Evolutionary conservation across 495 filamentous ascomycete species (phyloP), one percentile per base, ranked within the genome.

Genomic region (Aspergillus conjunctus): DNA sequence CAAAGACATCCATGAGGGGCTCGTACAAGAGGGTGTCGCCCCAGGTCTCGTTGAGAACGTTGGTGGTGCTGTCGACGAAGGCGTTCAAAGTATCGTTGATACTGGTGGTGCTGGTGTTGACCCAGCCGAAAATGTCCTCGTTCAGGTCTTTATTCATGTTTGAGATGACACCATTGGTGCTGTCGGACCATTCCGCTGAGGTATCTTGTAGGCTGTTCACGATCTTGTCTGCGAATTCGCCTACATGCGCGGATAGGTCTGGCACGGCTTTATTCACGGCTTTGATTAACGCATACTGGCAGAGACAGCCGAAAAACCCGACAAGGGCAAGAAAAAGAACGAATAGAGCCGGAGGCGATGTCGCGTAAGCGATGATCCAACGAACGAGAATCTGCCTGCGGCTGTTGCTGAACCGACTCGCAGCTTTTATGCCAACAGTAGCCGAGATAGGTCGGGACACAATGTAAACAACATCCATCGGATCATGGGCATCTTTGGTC

Each of bases 401-500:
- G 43, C 81, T 82, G 51, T 83, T 84, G 58, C 79, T 83, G 73
- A 93, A 88, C n/a, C 75, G 77, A 14, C 79, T 79, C n/a, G 91
- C 87, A 14, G 88, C 65, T 74, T 84, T 87, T 68, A 96, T 84
- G 31, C 94, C 94, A 7, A 80, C 67, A 7, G 81, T 80, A 1
- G 89, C 81, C 0, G 90, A 88, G 60, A 87, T 84, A 7, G 93
- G 92, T 4, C 91, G 82, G 18, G 92, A 95, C 15, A 87, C 85
- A 50, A 97, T 89, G 69, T 96, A 93, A 51, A 96, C 83, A 18
- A 93, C 87, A 70, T 98, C 95, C 82, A 97, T 85, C 2, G 89
- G 85, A 63, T 97, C 92, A 62, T 83, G 79, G 11, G 83, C 81
- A 20, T 87, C 74, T 54, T 87, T 82, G 50, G 78, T 79, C 50